Base-by-base conservation (phyloP, 352 stramenopile species). In the Pythium oligandrum region DNA sequence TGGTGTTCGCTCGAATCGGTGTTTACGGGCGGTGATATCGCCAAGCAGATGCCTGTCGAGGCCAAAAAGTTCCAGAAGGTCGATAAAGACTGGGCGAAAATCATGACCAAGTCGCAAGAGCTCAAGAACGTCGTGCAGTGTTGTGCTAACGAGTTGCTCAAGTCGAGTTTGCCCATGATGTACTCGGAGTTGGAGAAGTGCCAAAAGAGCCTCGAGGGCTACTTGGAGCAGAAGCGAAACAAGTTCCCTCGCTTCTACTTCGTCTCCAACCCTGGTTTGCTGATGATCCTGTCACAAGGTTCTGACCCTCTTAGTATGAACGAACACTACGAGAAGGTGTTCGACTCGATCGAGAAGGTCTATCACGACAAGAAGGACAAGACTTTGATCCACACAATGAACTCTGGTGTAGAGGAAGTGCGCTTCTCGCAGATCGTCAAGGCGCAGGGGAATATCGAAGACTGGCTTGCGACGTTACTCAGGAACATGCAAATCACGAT, bases 161-260 rank as follows among this genome's bases (percentile, higher is more conserved):
- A 98, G 58, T 97, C 92, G 40, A 96, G 87, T 55, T 68, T 99
- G 32, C 96, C 96, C 30, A 96, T 90, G 6, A 99, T 99, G 92
- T 98, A 98, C 66, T 81, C 81, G 48, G 96, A 99, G 71, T 78
- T 99, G 5, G 97, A 99, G 64, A 98, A 98, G 61, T 99, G 96
- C 59, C 96, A 98, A 63, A 99, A 99, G 71, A 97, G 88, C 17
- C 86, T 99, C 2, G 93, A 99, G 63, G 96, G 94, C 0, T 99
- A 99, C 72, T 70, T 99, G 26, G 97, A 99, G 62, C 90, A 98
- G 66, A 99, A 99, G 64, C 90, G 97, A 46, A 98, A 98, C 72
- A 98, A 98, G 62, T 99, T 99, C 61, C 97, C 97, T 17, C 86
- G 96, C 26, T 99, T 99, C 78, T 99, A 99, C 73, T 99, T 99